A percentile compares a stretch with the other conserved stretches of the same genome.
Conservation (phyloP, 257 asterid species). For the Ilex aquifolium region DNA sequence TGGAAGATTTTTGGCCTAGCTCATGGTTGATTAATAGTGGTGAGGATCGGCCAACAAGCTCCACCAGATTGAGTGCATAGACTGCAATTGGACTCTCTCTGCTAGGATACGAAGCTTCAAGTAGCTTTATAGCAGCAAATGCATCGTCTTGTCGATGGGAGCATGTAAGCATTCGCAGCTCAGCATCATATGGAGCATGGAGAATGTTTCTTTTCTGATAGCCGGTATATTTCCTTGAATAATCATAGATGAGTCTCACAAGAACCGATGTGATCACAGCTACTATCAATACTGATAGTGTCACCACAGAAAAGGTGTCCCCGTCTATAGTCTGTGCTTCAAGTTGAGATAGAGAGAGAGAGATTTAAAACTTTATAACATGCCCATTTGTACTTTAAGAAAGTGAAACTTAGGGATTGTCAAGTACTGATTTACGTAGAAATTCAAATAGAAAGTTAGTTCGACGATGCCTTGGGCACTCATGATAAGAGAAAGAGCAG, state of each 20-base stretch:
- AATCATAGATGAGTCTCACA: constrained; percentile 42
- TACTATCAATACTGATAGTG: constrained; percentile 38
- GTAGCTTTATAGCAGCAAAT: constrained; percentile 32
- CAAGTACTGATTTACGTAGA: constrained; percentile 10
- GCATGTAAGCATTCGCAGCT: constrained; percentile 55
- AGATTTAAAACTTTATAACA: background rate
- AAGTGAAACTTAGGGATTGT: too few relatives aligned
- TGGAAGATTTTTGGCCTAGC: constrained; percentile 50
- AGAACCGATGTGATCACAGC: constrained; percentile 28
- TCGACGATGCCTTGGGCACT: constrained; percentile 78
- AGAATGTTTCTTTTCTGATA: constrained; percentile 67
- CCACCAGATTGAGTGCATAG: constrained; percentile 58
- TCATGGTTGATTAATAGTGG: constrained; percentile 68
- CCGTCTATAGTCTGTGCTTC: constrained; percentile 9
- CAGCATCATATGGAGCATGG: constrained; percentile 37
- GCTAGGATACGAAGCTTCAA: constrained; percentile 50
- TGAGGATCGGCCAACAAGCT: constrained; percentile 61
- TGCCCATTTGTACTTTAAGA: too few relatives aligned
- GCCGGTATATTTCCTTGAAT: constrained; percentile 52
- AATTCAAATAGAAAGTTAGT: constrained; percentile 51
- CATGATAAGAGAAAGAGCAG: constrained; percentile 66
- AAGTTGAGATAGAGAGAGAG: background rate
- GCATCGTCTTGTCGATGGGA: constrained; percentile 54
- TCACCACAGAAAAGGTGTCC: constrained; percentile 64
- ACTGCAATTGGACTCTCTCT: constrained; percentile 46